A percentile compares a stretch with the other conserved stretches of the same genome.
Conservation (phyloP, 1,284 basidiomycete genomes). For the Heterobasidion parviporum region DNA sequence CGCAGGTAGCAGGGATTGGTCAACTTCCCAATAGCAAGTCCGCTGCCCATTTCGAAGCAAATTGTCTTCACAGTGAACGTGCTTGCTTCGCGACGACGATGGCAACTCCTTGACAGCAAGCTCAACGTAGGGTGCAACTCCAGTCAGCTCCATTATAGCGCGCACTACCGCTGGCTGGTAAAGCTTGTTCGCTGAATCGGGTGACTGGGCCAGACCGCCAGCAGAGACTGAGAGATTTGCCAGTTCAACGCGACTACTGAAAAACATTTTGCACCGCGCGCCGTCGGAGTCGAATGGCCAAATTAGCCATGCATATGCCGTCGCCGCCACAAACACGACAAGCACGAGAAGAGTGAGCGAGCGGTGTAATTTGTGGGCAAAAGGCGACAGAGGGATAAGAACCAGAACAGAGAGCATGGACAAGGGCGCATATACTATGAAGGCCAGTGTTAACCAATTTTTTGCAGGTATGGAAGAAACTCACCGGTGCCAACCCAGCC, state of each 20-base stretch:
- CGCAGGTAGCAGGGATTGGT: constrained; percentile 20
- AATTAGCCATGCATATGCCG: constrained; percentile 34
- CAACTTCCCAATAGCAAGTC: constrained; percentile 31
- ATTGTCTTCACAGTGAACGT: constrained; percentile 10
- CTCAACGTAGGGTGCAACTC: constrained; percentile 35
- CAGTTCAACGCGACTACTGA: constrained; percentile 51
- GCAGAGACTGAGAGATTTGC: constrained; percentile 13
- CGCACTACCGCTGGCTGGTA: constrained; percentile 8
- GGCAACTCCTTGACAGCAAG: constrained; percentile 43
- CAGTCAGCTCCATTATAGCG: constrained; percentile 36
- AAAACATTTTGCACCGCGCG: constrained; percentile 60
- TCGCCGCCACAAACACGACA: constrained; percentile 34
- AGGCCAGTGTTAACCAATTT: constrained; percentile 2
- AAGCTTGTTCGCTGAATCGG: not conserved
- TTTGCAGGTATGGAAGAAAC: not conserved
- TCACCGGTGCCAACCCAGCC: constrained; percentile 21
- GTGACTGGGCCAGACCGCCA: not conserved
- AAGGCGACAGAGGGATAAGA: constrained; percentile 54
- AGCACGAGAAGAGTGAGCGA: constrained; percentile 33
- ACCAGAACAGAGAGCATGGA: constrained; percentile 40
- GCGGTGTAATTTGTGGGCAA: constrained; percentile 46
- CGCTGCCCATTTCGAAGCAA: constrained; percentile 12
- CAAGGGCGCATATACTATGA: constrained; percentile 42
- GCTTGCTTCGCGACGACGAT: constrained; percentile 31
- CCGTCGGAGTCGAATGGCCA: constrained; percentile 54